These are phyloP conservation scores for Cytospora mali DNA, from an alignment of 2,329 filamentous ascomycete species.

Conservation along the genomic window DNA sequence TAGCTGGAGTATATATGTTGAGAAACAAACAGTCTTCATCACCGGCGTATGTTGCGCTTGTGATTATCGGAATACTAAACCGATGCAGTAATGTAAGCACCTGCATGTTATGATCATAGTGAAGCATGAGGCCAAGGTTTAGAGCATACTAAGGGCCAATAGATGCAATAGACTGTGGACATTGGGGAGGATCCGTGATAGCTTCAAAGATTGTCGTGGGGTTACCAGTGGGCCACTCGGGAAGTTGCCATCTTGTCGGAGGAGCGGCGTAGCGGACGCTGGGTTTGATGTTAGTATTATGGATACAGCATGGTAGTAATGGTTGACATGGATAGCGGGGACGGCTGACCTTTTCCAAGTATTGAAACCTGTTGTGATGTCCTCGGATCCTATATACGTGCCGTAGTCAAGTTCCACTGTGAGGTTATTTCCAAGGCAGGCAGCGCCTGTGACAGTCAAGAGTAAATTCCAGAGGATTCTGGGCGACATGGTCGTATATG, in stretches of 20 bases:
- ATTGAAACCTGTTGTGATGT: background rate
- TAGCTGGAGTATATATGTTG: background rate
- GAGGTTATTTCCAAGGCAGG: background rate
- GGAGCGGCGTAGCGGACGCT: background rate
- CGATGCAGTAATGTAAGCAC: background rate
- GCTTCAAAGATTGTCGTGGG: background rate
- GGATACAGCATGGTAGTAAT: no score
- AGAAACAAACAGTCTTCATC: conserved; percentile 18
- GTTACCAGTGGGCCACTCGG: background rate
- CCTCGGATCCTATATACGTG: background rate
- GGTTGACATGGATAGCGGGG: no score
- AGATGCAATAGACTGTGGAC: background rate
- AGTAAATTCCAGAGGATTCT: background rate
- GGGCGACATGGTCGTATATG: background rate
- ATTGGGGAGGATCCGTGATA: background rate
- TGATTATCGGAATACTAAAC: background rate
- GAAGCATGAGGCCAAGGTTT: background rate
- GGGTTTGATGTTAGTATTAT: background rate
- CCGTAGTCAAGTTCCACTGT: background rate
- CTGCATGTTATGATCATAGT: background rate
- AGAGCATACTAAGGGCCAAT: background rate
- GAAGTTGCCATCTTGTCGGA: background rate
- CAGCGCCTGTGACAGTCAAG: background rate
- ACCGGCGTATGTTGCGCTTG: background rate
- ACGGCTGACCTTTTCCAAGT: background rate